Base-by-base conservation (phyloP, 352 stramenopile genomes). In the Thalassiosira mediterranea region DNA sequence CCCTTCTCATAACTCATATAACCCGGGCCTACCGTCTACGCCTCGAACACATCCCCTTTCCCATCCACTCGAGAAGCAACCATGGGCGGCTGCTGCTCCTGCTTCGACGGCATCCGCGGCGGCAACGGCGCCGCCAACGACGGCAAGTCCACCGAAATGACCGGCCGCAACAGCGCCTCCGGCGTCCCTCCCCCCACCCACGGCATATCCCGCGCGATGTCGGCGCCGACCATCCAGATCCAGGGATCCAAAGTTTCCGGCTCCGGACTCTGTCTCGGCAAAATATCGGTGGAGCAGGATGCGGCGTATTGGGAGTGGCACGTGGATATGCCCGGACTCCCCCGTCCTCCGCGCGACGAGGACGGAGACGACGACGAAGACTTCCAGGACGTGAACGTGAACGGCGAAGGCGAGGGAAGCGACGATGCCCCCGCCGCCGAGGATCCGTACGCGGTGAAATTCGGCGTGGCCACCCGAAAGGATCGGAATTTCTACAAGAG, bases 291-390 rank as follows among this genome's bases (percentile, higher is more conserved):
- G 63, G 86, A 91, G 52, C 86, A 91, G 77, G 86, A 91, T 81
- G 72, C 81, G 19, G 83, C 86, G 8, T 91, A 91, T 62, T 91
- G 86, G 86, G 86, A 91, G 76, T 86, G 61, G 61, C 70, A 87
- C 64, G 63, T 88, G 11, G 31, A 75, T 42, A 4, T 83, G 19
- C 54, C 66, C 5, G 66, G 67, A 40, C 52, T 67, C 17, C 42
- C 48, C 23, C 42, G 29, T 48, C n/a, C 48, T 66, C 69, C 75
- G 8, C 15, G 17, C 5, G 72, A 75, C 40, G 47, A 56, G 28
- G 61, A 56, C 15, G 38, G 63, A 25, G 58, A 61, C 15, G 31
- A 72, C 25, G 65, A 77, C 7, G 72, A 72, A 25, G 72, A 81
- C 11, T 58, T 13, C 19, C 15, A 62, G 10, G 56, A 59, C 17